Base-by-base conservation (phyloP, 2,329 filamentous ascomycete species). In the Colletotrichum kahawae region DNA sequence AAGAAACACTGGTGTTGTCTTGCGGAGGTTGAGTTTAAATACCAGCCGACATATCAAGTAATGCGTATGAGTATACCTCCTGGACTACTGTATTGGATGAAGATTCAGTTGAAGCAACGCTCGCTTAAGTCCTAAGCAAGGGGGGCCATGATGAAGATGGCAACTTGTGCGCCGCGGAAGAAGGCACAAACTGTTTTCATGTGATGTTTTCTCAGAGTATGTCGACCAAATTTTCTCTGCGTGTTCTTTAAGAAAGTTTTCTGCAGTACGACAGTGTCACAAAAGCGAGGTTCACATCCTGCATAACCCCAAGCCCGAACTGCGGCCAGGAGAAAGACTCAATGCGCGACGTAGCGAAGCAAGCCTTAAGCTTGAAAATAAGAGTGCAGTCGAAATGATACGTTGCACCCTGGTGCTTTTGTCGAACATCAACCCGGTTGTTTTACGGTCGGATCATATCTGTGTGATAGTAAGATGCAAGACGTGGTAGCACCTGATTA, bases 381-480 rank as follows among this genome's bases (percentile, higher is more conserved):
- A 51, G 43, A 13, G 7, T 51, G n/a, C 6, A 51, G 0, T 51
- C 4, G 1, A 12, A 24, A 51, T 51, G 3, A 24, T 13, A 51
- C 10, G n/a, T 51, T 10, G 21, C 43, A 13, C n/a, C 2, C n/a
- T 51, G n/a, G 4, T 0, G 1, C 18, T 1, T 21, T 51, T 21
- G 0, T 7, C 5, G 21, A 13, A 21, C 21, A 5, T 1, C 21
- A 2, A 2, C 2, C 9, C 6, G n/a, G 3, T 13, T 2, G 21
- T 51, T 24, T 13, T 21, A 51, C 43, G 10, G 13, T 51, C n/a
- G 3, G 1, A 21, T 51, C 43, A 6, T 21, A 21, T 24, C 43
- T 51, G 21, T 4, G 43, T 51, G 43, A 51, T 1, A 21, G 1
- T 12, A 14, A 51, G 43, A 51, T 13, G n/a, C 12, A 21, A 51